These are phyloP conservation scores for Sphenostylis stenocarpa DNA, from an alignment of 306 rosid genomes.

Conservation along the genomic window DNA sequence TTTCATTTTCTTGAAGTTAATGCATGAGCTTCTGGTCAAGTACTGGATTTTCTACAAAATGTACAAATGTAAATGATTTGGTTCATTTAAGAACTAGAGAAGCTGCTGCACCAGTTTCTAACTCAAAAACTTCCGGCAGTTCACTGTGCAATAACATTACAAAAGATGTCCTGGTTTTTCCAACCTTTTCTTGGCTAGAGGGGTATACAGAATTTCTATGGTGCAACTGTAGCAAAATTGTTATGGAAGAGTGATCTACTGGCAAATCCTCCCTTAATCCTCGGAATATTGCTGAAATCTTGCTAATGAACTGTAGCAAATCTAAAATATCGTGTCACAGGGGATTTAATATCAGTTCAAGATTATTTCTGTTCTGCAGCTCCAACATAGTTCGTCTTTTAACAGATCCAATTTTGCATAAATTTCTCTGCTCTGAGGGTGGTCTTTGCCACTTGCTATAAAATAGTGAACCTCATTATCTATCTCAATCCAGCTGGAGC, in stretches of 20 bases:
- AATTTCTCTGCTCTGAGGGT: constrained; percentile 48
- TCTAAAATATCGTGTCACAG: neutral
- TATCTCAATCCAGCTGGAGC: constrained; percentile 54
- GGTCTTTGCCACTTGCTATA: constrained; percentile 49
- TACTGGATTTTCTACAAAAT: neutral
- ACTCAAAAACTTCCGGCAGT: neutral
- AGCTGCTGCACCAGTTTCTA: neutral
- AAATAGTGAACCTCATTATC: constrained; percentile 50
- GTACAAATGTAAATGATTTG: neutral
- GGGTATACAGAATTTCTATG: neutral
- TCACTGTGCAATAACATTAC: constrained; percentile 13
- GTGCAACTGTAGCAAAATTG: neutral
- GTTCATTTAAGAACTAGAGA: neutral
- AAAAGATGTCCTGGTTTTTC: neutral
- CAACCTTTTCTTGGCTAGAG: constrained; percentile 6
- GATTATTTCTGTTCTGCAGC: constrained; percentile 2
- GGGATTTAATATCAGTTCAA: constrained; percentile 2
- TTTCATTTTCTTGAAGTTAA: neutral
- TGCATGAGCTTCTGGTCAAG: neutral
- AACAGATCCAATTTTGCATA: constrained; percentile 42
- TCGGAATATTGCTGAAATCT: neutral
- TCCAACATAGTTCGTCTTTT: constrained; percentile 29
- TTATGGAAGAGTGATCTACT: neutral
- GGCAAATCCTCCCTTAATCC: neutral
- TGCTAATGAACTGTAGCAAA: constrained; percentile 4